Base-by-base conservation (phyloP, 129 eudicot genomes). In the Helianthus tuberosus region DNA sequence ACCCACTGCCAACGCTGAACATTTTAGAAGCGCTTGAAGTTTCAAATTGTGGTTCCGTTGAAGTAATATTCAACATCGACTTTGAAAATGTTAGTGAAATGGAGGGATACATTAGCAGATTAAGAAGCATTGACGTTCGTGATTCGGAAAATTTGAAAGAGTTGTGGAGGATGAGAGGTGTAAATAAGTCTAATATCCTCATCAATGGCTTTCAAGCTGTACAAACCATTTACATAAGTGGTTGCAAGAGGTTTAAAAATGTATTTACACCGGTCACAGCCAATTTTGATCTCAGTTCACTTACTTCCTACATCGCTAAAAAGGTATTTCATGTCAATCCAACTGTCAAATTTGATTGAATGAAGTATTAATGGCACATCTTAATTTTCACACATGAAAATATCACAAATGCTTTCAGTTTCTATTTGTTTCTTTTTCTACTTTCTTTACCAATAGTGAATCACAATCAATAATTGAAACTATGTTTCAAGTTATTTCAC, bases 121-220 rank as follows among this genome's bases (percentile, higher is more conserved):
- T 41, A 17, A 65, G 70, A 41, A 16, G 14, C 3, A 65, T 65
- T 3, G 1, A 4, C 3, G 52, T 41, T 39, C 0, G 0, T 3
- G 1, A 9, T 3, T 16, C 5, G 9, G 1, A n/a, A 14, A 65
- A 65, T 27, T 14, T 65, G 3, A 41, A 5, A 43, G 70, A 65
- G 70, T 9, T 65, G 1, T 65, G 70, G 70, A 65, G 52, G 35
- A 43, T 65, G n/a, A 16, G 11, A 41, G 70, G 70, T 65, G 70
- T 65, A 15, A 65, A 65, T 65, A 16, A 39, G 8, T 15, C 32
- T 41, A 29, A 29, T 27, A 12, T 43, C 15, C 15, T 16, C 51
- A 16, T 65, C n/a, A 17, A 65, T 1, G 7, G n/a, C 3, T 65
- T 65, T 41, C 10, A 65, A 41, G 35, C 32, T 9, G 70, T 41